Evolutionary conservation across 305 asterid genomes (phyloP), one percentile per base, ranked within the genome.

Genomic region (Fraxinus platypoda): DNA sequence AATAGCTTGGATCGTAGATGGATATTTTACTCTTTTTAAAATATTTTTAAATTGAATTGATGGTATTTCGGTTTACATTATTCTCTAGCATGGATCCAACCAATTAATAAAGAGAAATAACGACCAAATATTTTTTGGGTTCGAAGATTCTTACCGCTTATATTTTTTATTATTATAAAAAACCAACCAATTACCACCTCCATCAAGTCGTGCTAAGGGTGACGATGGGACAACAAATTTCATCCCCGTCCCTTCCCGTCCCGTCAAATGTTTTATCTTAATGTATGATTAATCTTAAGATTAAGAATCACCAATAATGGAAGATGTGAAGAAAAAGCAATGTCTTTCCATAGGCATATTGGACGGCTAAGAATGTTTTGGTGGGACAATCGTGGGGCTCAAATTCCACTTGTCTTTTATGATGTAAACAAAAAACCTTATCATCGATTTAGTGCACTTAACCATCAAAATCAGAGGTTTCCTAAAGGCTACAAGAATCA

Each of bases 371-470:
- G 49, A 74, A 49, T 33, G 25, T 31, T n/a, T 23, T 72, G 52
- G 78, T 72, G 73, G 71, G 71, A 59, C 71, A 59, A 59, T 59
- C 71, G 71, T 59, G 71, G 71, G 83, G 52, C 74, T 30, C 46
- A 3, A 38, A 54, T 19, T 17, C 13, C 57, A 80, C 7, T 19
- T 49, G 52, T 80, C 78, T 0, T 46, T 13, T 38, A 80, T 46
- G 46, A 71, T 71, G 57, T 41, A 21, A 43, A 30, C 46, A n/a
- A 57, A 59, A 30, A 12, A 54, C 30, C n/a, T 59, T 77, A 52
- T 57, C 81, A 57, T 31, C 64, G 13, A 38, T 41, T 23, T 6
- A 23, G 28, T 59, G 31, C 64, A 49, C 80, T 28, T 30, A 76
- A 30, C 52, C 57, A 66, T 78, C 62, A 78, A 62, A 66, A 11